phyloP scores from a whole-genome alignment of 2,329 filamentous ascomycete species.

The Colletotrichum melonis region DNA sequence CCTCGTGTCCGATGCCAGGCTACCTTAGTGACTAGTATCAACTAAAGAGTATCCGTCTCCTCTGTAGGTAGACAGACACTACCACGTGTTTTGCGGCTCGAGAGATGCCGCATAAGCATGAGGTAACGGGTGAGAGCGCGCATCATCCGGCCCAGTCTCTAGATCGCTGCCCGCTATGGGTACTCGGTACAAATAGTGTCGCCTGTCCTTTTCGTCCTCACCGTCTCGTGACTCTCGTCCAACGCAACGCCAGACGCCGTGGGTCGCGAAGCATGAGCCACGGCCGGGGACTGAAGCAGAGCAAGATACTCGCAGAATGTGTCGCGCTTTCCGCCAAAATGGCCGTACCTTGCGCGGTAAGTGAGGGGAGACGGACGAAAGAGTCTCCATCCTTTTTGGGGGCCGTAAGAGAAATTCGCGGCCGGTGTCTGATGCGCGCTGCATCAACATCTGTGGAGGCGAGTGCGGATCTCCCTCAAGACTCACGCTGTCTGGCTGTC shows the following conservation, averaged over 20 bases:
- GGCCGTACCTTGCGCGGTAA: not conserved
- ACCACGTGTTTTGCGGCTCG: not conserved
- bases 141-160: not conserved
- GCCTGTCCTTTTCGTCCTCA: slow-evolving; percentile 20
- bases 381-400: slow-evolving; percentile 26
- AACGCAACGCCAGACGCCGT: not conserved
- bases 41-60: not conserved
- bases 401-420: slow-evolving; percentile 4
- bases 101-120: not conserved
- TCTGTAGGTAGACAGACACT: not conserved
- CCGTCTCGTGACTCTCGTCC: slow-evolving; percentile 4
- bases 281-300: not conserved
- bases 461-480: not conserved
- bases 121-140: not conserved
- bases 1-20: not conserved
- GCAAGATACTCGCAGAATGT: not conserved
- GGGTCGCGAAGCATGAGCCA: not conserved
- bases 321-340: slow-evolving; percentile 3
- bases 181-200: not conserved
- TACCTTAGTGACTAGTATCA: not conserved
- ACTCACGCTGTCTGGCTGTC: not conserved
- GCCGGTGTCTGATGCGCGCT: slow-evolving; percentile 1
- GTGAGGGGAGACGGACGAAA: not conserved
- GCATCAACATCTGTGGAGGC: slow-evolving; percentile 22
- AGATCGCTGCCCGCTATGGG: not conserved